A percentile compares a stretch with the other conserved stretches of the same genome.
These are phyloP conservation scores for Gossypium mustelinum DNA, from an alignment of 345 rosid species.

Conservation along the genomic window DNA sequence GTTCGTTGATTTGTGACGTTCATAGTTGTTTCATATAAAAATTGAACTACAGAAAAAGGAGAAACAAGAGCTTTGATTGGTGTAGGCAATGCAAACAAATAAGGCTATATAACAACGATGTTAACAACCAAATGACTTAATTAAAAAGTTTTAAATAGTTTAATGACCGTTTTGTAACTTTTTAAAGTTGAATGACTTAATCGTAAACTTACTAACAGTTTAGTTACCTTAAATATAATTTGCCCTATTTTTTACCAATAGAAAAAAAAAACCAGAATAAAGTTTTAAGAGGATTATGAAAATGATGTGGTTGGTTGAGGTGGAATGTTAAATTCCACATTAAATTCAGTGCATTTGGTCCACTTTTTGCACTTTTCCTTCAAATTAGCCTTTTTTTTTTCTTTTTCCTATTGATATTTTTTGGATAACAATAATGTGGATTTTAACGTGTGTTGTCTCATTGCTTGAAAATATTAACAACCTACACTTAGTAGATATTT, in stretches of 20 bases:
- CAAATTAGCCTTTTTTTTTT: neutral
- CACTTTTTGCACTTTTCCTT: neutral
- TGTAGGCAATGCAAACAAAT: too few species aligned
- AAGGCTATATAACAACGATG: too few species aligned
- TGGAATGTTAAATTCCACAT: neutral
- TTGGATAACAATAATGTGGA: neutral
- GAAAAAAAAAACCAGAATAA: neutral
- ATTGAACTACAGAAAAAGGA: too few species aligned
- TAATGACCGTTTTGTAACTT: too few species aligned
- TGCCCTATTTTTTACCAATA: neutral
- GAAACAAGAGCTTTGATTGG: too few species aligned
- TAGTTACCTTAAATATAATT: too few species aligned
- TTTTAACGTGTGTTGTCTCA: constrained; percentile 5
- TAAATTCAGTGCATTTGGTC: constrained; percentile 10
- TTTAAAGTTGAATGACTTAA: too few species aligned
- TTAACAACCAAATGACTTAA: too few species aligned
- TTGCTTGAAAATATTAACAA: constrained; percentile 6
- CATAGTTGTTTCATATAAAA: too few species aligned
- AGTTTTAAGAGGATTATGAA: neutral
- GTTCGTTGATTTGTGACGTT: too few species aligned
- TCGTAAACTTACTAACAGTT: too few species aligned
- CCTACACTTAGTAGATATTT: neutral
- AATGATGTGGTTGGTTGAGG: constrained; percentile 14
- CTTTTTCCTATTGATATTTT: neutral
- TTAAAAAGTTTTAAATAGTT: too few species aligned